phyloP scores from a whole-genome alignment of 2,329 filamentous ascomycete genomes.

The Didymella sp. region DNA sequence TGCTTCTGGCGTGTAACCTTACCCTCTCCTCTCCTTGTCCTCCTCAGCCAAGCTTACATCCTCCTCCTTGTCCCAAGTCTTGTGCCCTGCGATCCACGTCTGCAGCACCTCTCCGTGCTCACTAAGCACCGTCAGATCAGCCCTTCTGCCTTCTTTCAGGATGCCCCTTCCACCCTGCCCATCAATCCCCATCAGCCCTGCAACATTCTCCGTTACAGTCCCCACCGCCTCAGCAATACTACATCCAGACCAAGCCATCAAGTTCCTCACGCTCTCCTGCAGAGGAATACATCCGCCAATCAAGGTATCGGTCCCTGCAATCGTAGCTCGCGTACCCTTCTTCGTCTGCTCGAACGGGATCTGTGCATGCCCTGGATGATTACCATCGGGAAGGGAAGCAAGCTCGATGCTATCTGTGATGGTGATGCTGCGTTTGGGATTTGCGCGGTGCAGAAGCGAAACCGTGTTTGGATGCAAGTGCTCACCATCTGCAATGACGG shows the following conservation, averaged over 20 bases:
- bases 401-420: conserved; percentile 64
- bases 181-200: conserved; percentile 57
- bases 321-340: conserved; percentile 57
- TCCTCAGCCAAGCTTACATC: conserved; percentile 35
- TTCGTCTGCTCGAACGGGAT: conserved; percentile 60
- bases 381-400: conserved; percentile 59
- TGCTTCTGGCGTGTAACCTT: not conserved
- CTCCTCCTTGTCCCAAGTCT: conserved; percentile 55
- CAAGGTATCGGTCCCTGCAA: conserved; percentile 61
- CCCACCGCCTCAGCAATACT: conserved; percentile 57
- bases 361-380: conserved; percentile 60
- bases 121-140: conserved; percentile 59
- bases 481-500: conserved; percentile 61
- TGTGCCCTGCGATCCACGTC: conserved; percentile 60
- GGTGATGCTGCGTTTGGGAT: conserved; percentile 58
- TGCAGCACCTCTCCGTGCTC: conserved; percentile 56
- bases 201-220: conserved; percentile 60
- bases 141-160: conserved; percentile 55
- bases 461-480: conserved; percentile 61
- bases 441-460: conserved; percentile 57
- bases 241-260: conserved; percentile 57
- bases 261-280: conserved; percentile 59
- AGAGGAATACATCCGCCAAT: conserved; percentile 62
- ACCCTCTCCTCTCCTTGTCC: conserved; percentile 39
- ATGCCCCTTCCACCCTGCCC: conserved; percentile 51